phyloP scores from a whole-genome alignment of 495 filamentous ascomycete genomes.

The Tuber melanosporum region DNA sequence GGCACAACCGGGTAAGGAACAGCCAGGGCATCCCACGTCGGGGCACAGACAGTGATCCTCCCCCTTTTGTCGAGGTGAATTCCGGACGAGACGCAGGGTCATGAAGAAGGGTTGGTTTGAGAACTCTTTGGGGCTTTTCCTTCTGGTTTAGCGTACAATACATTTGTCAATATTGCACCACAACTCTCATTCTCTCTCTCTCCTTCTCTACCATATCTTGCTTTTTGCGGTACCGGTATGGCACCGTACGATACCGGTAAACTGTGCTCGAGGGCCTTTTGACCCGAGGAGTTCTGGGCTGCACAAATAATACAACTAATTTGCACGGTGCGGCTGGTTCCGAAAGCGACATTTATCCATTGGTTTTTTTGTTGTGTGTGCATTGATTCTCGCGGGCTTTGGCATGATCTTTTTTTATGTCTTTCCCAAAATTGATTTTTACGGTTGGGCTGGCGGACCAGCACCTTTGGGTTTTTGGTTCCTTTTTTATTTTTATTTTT shows the following conservation, averaged over 20 bases:
- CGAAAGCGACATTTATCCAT: constrained; percentile 24
- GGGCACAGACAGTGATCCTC: constrained; percentile 27
- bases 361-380: not conserved
- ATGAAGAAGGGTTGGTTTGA: not conserved
- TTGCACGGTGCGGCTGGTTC: constrained; percentile 22
- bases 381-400: not conserved
- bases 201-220: not conserved
- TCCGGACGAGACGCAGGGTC: constrained; percentile 11
- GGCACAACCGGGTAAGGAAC: constrained; percentile 32
- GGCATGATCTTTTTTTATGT: not conserved
- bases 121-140: not conserved
- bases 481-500: not conserved
- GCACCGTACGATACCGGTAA: not conserved
- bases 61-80: constrained; percentile 35
- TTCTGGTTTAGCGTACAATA: not conserved
- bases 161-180: not conserved
- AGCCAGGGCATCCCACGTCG: constrained; percentile 24
- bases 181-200: not conserved
- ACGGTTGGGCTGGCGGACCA: not conserved
- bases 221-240: not conserved
- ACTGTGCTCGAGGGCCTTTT: not conserved
- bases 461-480: not conserved
- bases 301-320: too few relatives aligned
- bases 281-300: not conserved
- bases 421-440: not conserved